phyloP scores from a whole-genome alignment of 1,284 basidiomycete species.

The Mycosarcoma mackinlayi region DNA sequence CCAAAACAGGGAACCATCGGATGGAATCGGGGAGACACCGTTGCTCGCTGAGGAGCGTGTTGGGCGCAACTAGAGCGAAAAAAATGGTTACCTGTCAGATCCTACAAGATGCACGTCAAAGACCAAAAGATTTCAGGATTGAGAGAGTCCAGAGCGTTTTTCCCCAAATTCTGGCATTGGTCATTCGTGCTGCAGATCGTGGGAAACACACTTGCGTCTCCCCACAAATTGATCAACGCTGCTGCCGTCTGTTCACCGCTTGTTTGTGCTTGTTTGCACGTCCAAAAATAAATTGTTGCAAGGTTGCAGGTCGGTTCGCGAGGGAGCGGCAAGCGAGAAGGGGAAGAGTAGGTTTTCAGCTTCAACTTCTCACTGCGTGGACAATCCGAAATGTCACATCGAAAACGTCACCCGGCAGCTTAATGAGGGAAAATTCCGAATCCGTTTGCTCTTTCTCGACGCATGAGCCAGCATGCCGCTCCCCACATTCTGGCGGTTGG shows the following conservation, averaged over 20 bases:
- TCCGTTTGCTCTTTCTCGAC: neutral
- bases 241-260: too few species aligned
- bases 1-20: too few species aligned
- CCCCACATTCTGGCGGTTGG: too few species aligned
- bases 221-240: constrained; percentile 7
- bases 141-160: neutral
- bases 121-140: neutral
- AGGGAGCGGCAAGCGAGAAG: neutral
- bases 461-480: too few species aligned
- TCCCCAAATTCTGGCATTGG: neutral
- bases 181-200: neutral
- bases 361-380: constrained; percentile 14
- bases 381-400: constrained; percentile 2
- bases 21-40: too few species aligned
- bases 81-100: too few species aligned
- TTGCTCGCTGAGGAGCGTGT: too few species aligned
- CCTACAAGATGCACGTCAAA: too few species aligned
- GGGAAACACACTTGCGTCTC: neutral
- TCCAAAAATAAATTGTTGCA: too few species aligned
- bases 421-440: constrained; percentile 2
- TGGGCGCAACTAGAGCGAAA: too few species aligned
- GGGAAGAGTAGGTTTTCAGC: neutral
- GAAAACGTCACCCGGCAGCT: constrained; percentile 40
- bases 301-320: too few species aligned
- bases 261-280: too few species aligned